A percentile compares a stretch with the other conserved stretches of the same genome.
Conservation (phyloP, 345 rosid genomes). For the rapeseed (Brassica napus) region DNA sequence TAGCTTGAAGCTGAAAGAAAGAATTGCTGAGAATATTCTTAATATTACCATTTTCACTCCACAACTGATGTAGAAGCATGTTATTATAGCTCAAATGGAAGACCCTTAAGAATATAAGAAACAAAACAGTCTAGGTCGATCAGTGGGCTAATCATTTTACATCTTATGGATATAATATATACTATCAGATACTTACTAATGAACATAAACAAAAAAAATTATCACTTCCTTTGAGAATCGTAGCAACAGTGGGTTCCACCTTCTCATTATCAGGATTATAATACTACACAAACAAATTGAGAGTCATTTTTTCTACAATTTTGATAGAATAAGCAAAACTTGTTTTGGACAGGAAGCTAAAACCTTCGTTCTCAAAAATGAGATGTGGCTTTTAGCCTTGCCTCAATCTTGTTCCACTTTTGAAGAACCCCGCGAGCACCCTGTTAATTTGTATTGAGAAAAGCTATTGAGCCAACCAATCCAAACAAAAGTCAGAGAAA, state of each 20-base stretch:
- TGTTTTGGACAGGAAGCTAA: not conserved
- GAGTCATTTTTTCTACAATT: not conserved
- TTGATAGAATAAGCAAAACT: not conserved
- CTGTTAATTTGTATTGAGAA: not conserved
- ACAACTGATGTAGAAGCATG: conserved; percentile 94
- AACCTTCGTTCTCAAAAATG: not conserved
- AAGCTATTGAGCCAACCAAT: not conserved
- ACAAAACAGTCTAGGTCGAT: conserved; percentile 6
- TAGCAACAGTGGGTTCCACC: conserved; percentile 93
- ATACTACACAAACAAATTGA: no score
- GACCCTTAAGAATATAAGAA: conserved; percentile 57
- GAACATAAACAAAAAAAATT: conserved; percentile 86
- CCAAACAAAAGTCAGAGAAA: not conserved
- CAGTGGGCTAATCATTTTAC: no score
- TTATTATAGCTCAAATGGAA: conserved; percentile 97
- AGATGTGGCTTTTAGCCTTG: not conserved
- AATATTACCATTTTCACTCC: conserved; percentile 89
- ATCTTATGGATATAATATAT: no score
- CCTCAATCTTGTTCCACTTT: not conserved
- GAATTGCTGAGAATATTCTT: conserved; percentile 94
- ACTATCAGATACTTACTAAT: no score
- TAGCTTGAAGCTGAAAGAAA: conserved; percentile 96
- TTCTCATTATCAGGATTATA: conserved; percentile 50
- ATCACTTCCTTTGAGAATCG: conserved; percentile 91
- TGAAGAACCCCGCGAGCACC: not conserved